phyloP scores from a whole-genome alignment of 495 filamentous ascomycete species.

The Penicillium chermesinum region DNA sequence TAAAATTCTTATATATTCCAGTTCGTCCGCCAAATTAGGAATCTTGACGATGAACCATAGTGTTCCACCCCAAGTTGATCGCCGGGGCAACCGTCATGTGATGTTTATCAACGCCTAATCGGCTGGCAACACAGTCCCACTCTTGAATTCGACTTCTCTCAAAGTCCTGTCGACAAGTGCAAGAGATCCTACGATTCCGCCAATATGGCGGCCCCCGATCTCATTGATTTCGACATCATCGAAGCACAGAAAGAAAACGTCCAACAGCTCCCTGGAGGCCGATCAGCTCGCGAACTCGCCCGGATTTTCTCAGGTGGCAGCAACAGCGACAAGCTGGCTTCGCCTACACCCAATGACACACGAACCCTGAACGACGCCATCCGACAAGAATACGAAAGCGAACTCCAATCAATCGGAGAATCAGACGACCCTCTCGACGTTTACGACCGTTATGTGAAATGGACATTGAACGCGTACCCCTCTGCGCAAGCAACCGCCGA shows the following conservation, averaged over 20 bases:
- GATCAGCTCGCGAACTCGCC: conserved; percentile 86
- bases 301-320: conserved; percentile 66
- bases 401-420: conserved; percentile 70
- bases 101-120: conserved; percentile 44
- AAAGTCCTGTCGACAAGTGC: conserved; percentile 4
- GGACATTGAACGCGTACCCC: conserved; percentile 92
- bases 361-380: conserved; percentile 72
- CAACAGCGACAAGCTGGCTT: conserved; percentile 38
- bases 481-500: conserved; percentile 87
- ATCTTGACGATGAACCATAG: too few relatives aligned
- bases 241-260: conserved; percentile 97
- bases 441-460: conserved; percentile 94
- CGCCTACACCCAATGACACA: conserved; percentile 62
- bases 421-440: conserved; percentile 93
- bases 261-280: conserved; percentile 82
- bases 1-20: too few relatives aligned
- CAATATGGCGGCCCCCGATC: conserved; percentile 49
- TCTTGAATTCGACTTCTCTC: conserved; percentile 3
- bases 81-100: conserved; percentile 31
- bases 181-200: conserved; percentile 10
- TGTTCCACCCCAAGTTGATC: too few relatives aligned
- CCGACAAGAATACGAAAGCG: conserved; percentile 78
- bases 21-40: too few relatives aligned
- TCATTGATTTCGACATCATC: conserved; percentile 91
- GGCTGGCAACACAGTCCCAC: conserved; percentile 8